Evolutionary conservation across 108 stramenopile species (phyloP).

Genomic region (Pseudonitzschia delicatissima): DNA sequence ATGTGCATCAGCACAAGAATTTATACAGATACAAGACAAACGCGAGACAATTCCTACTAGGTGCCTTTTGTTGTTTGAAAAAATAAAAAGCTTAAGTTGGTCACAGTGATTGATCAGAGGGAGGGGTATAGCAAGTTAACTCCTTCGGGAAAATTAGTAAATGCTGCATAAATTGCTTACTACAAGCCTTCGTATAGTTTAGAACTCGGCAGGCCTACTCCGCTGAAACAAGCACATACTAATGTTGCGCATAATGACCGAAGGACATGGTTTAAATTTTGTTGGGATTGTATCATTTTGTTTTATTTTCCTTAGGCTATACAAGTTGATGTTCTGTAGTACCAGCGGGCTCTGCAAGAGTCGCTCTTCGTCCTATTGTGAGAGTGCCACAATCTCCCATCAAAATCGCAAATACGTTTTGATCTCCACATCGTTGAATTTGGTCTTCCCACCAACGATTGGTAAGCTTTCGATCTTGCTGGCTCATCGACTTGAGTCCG

Average conservation of each 20-base stretch:
- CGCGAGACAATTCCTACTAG: constrained; percentile 38
- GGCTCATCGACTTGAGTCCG: constrained; percentile 67
- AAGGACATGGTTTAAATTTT: too few relatives aligned
- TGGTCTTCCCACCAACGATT: constrained; percentile 87
- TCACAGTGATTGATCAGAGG: too few relatives aligned
- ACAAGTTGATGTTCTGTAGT: not conserved
- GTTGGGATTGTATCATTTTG: too few relatives aligned
- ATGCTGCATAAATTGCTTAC: too few relatives aligned
- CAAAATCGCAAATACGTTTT: constrained; percentile 59
- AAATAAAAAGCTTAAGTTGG: too few relatives aligned
- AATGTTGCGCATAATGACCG: too few relatives aligned
- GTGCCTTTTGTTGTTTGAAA: not conserved
- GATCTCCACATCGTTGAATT: constrained; percentile 55
- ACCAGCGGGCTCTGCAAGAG: constrained; percentile 1
- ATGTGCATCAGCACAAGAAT: constrained; percentile 92
- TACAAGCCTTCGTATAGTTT: too few relatives aligned
- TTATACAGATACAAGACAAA: constrained; percentile 57
- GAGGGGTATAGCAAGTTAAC: too few relatives aligned
- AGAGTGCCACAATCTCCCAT: constrained; percentile 85
- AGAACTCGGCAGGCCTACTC: too few relatives aligned
- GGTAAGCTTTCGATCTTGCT: constrained; percentile 64
- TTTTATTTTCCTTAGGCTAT: too few relatives aligned
- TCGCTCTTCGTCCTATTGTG: constrained; percentile 23
- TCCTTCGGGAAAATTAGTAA: too few relatives aligned
- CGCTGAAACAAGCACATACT: too few relatives aligned